phyloP scores from a whole-genome alignment of 345 rosid genomes.

The Noccaea bulbosa region DNA sequence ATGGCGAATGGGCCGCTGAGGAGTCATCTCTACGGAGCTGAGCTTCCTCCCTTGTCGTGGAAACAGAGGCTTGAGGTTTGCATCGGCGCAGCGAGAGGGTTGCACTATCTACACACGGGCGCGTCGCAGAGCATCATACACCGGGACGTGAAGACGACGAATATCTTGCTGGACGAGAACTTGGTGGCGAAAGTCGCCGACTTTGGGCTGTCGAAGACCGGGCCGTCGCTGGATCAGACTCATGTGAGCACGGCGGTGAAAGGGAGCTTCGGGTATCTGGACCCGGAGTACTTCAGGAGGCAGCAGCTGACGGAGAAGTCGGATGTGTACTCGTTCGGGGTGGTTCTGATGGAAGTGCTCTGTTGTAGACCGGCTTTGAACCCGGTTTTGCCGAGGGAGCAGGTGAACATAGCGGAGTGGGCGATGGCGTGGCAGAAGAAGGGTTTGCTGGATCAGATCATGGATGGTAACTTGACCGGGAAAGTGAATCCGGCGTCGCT shows the following conservation, averaged over 20 bases:
- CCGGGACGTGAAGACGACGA: constrained; percentile 97
- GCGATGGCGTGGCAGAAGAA: constrained; percentile 97
- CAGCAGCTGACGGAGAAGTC: constrained; percentile 97
- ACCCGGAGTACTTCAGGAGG: constrained; percentile 97
- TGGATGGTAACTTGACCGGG: constrained; percentile 83
- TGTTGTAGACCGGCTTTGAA: constrained; percentile 96
- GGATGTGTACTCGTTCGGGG: constrained; percentile 97
- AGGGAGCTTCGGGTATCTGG: constrained; percentile 98
- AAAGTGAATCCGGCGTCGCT: constrained; percentile 90
- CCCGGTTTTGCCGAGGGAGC: constrained; percentile 95
- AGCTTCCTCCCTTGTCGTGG: constrained; percentile 83
- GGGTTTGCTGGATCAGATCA: constrained; percentile 93
- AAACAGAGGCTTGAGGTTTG: constrained; percentile 96
- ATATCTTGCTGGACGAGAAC: constrained; percentile 90
- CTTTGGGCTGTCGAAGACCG: constrained; percentile 95
- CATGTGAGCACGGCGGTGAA: constrained; percentile 99
- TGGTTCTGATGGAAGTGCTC: constrained; percentile 95
- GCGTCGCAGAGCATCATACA: constrained; percentile 97
- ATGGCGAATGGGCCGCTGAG: constrained; percentile 99
- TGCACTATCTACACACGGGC: constrained; percentile 98
- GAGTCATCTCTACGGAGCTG: constrained; percentile 94
- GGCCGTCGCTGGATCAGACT: constrained; percentile 90
- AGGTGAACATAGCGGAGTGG: constrained; percentile 99
- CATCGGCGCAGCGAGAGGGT: constrained; percentile 97
- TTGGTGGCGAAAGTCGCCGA: constrained; percentile 97